Base-by-base conservation (phyloP, 495 filamentous ascomycete species). In the Penicillium pulvis region DNA sequence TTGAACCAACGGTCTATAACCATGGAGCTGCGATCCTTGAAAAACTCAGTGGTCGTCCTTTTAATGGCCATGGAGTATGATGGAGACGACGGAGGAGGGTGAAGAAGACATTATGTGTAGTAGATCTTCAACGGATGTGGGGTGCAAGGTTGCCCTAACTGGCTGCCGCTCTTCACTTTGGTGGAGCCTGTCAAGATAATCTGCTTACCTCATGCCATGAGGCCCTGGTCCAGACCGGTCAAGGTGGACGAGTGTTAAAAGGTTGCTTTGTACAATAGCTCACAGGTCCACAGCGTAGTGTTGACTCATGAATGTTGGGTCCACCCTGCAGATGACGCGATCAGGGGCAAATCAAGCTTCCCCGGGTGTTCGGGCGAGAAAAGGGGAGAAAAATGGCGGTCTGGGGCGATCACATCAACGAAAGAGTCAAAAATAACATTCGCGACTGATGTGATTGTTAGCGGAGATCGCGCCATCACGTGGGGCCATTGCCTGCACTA, bases 401-500 rank as follows among this genome's bases (percentile, higher is more conserved):
- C 54, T 56, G 28, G 31, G 39, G 33, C 53, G 53, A 55, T 53
- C 51, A 53, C 51, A 53, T 53, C 51, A 53, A 12, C 53, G 39
- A 24, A 16, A 6, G 31, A 52, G 12, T 42, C 41, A 36, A 46
- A 19, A 30, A 44, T 31, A 54, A 36, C 19, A 47, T 14, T 28
- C 19, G 42, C 14, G 35, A 45, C 26, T 60, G 58, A 60, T 45
- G 61, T 61, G 59, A 59, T 59, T n/a, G n/a, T 45, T 42, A 36
- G 63, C 51, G 57, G 63, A 65, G 60, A 66, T 66, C 53, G 60
- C 57, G 63, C 63, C 56, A 66, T 66, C 60, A 58, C 63, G 62
- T 64, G 62, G 62, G 42, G 50, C 58, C 46, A 45, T 55, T 42
- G 26, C 12, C 30, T 23, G 6, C 23, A 24, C 23, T 23, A 47